Base-by-base conservation (phyloP, 495 filamentous ascomycete species). In the Hyaloscypha finlandica region DNA sequence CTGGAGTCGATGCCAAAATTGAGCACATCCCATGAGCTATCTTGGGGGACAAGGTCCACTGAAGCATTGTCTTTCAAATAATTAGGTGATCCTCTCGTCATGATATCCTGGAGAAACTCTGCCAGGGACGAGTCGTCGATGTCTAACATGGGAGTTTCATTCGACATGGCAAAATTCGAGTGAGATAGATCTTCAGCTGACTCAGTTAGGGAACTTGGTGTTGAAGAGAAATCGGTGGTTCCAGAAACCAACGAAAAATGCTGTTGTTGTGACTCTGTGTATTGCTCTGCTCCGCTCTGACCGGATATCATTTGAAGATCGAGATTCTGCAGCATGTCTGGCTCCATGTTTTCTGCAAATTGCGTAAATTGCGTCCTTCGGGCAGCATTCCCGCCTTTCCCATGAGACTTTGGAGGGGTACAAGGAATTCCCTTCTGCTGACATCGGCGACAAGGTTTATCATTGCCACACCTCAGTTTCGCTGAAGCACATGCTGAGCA, bases 401-500 rank as follows among this genome's bases (percentile, higher is more conserved):
- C 42, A 35, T 52, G 61, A 3, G 25, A 35, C 5, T 29, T 0
- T 8, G 62, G 37, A 37, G 37, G 30, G n/a, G 48, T 58, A 32
- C 70, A 72, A 29, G 45, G 19, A 25, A 72, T 69, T 4, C 61
- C 57, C 29, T 67, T 66, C 8, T 57, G 42, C 30, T 79, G 76
- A 70, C 86, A 89, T 59, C 86, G 79, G 51, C 72, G 69, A 69
- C 86, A 89, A 42, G 84, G 83, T 35, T 78, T 78, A 14, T 82
- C 81, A 11, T 83, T 82, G 32, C 81, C 83, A 71, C 86, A 89
- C 73, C 84, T 81, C 30, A 83, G 81, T 73, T 85, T 79, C 20
- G 84, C 82, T 14, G 78, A 78, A 16, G 84, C 83, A 64, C 86
- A 89, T 68, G 81, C 78, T 56, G 73, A 77, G 61, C 86, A 89